Conservation (phyloP, 768 basidiomycete genomes). For the Auricularia auricula-judae region DNA sequence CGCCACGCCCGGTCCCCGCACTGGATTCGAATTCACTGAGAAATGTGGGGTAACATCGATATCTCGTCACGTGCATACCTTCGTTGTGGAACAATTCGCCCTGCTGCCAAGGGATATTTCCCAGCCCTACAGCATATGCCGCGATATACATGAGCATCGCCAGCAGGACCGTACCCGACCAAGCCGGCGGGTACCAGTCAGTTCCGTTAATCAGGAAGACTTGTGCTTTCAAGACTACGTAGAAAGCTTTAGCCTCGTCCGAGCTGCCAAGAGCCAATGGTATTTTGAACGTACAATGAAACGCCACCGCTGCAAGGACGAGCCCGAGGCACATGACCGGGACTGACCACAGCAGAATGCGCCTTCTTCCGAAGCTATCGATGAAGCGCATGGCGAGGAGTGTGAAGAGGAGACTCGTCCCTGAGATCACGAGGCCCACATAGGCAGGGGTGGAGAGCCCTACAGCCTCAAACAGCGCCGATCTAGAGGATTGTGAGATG, state of each 20-base stretch:
- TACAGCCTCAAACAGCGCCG: slow-evolving; percentile 68
- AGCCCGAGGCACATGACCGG: slow-evolving; percentile 66
- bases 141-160: slow-evolving; percentile 81
- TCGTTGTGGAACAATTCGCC: slow-evolving; percentile 74
- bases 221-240: slow-evolving; percentile 43
- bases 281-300: slow-evolving; percentile 40
- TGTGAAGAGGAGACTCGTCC: slow-evolving; percentile 72
- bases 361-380: slow-evolving; percentile 57
- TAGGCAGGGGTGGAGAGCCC: slow-evolving; percentile 78
- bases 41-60: no score
- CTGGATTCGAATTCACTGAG: slow-evolving; percentile 18
- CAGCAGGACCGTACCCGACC: slow-evolving; percentile 59
- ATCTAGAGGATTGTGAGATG: slow-evolving; percentile 34
- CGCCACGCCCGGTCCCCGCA: slow-evolving; percentile 68
- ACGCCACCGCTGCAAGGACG: slow-evolving; percentile 50
- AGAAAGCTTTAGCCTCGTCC: background rate
- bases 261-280: no score
- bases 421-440: slow-evolving; percentile 66
- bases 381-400: slow-evolving; percentile 65
- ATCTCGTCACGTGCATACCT: slow-evolving; percentile 24
- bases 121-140: slow-evolving; percentile 68
- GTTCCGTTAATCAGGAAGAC: slow-evolving; percentile 51
- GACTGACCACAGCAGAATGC: slow-evolving; percentile 58
- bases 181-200: slow-evolving; percentile 40
- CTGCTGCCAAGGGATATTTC: slow-evolving; percentile 82